A percentile compares a stretch with the other conserved stretches of the same genome.
Evolutionary conservation across 83 land plant genomes (phyloP).

Genomic region (Isoetes engelmannii): DNA sequence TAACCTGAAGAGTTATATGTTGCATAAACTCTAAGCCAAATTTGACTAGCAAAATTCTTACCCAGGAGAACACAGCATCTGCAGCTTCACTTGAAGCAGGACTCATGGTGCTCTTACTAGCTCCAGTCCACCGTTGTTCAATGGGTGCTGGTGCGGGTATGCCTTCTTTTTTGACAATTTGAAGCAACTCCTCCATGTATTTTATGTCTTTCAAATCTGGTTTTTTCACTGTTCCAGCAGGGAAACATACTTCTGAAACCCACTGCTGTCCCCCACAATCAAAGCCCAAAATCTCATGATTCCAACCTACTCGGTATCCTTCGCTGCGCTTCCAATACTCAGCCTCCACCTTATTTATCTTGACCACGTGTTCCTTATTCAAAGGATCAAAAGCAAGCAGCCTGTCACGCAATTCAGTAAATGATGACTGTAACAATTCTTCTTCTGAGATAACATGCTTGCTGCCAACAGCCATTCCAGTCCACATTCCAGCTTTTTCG

Average conservation of each 20-base stretch:
- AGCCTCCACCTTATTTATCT: constrained; percentile 84
- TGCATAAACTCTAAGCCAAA: neutral
- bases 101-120: constrained; percentile 80
- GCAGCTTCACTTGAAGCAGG: constrained; percentile 61
- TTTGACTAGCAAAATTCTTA: constrained; percentile 16
- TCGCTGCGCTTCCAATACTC: constrained; percentile 88
- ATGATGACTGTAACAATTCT: constrained; percentile 50
- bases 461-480: constrained; percentile 28
- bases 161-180: constrained; percentile 61
- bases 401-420: constrained; percentile 87
- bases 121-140: constrained; percentile 93
- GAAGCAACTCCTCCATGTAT: constrained; percentile 65
- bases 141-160: constrained; percentile 97
- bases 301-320: constrained; percentile 89
- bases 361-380: constrained; percentile 60
- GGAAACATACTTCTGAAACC: constrained; percentile 95
- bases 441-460: constrained; percentile 18
- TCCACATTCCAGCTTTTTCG: constrained; percentile 29
- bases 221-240: constrained; percentile 60
- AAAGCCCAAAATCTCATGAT: constrained; percentile 95
- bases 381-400: constrained; percentile 90
- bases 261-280: constrained; percentile 99
- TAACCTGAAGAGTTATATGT: neutral
- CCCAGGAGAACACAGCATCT: constrained; percentile 91
- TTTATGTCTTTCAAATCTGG: constrained; percentile 77